Conservation (phyloP, 1,139 yeast genomes). For the Suhomyces kunorum region DNA sequence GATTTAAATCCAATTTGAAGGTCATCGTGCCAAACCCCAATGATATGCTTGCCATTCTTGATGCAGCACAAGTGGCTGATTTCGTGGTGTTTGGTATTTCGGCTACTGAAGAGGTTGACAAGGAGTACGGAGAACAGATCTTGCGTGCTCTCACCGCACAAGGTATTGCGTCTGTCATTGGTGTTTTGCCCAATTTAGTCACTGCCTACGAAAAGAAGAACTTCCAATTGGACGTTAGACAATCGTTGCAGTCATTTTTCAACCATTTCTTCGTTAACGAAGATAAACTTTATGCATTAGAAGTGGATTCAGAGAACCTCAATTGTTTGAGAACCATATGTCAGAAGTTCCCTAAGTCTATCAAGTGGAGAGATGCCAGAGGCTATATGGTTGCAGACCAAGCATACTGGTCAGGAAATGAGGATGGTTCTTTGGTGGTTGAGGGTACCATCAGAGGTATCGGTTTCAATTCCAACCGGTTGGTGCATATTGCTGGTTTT, state of each 20-base stretch:
- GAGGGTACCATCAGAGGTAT: slow-evolving; percentile 87
- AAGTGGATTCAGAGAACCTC: slow-evolving; percentile 62
- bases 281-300: slow-evolving; percentile 75
- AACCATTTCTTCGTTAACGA: slow-evolving; percentile 87
- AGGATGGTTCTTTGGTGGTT: slow-evolving; percentile 48
- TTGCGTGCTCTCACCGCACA: slow-evolving; percentile 87
- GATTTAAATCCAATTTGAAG: slow-evolving; percentile 76
- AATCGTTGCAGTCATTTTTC: slow-evolving; percentile 80
- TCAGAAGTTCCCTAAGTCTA: slow-evolving; percentile 82
- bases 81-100: slow-evolving; percentile 84
- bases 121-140: slow-evolving; percentile 80
- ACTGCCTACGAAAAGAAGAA: slow-evolving; percentile 71
- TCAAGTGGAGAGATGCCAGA: slow-evolving; percentile 89
- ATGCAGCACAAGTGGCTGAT: slow-evolving; percentile 87
- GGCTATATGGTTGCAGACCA: slow-evolving; percentile 82
- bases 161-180: slow-evolving; percentile 83
- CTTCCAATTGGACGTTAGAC: slow-evolving; percentile 74
- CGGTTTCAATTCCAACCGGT: slow-evolving; percentile 74
- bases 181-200: slow-evolving; percentile 75
- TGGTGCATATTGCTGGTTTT: slow-evolving; percentile 82
- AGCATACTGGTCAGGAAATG: slow-evolving; percentile 47
- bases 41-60: slow-evolving; percentile 70
- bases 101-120: slow-evolving; percentile 79
- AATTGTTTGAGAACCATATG: slow-evolving; percentile 75
- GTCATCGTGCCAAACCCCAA: slow-evolving; percentile 72